These are phyloP conservation scores for Cicer pinnatifidum DNA, from an alignment of 306 rosid genomes.

Conservation along the genomic window DNA sequence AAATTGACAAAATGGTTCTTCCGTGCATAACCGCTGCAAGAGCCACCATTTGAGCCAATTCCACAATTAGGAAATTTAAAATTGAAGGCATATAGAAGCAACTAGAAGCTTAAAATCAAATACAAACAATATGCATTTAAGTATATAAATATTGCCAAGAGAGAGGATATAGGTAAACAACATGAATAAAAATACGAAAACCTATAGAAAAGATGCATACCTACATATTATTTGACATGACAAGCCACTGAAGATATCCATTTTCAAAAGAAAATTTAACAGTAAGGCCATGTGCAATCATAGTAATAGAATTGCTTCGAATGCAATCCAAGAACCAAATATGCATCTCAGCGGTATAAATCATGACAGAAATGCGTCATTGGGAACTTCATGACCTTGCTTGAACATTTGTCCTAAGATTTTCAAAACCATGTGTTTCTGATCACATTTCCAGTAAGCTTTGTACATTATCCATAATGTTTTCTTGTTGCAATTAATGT, in stretches of 20 bases:
- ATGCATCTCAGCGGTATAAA: slow-evolving; percentile 39
- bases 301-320: slow-evolving; percentile 52
- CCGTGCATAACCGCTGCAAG: neutral
- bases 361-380: slow-evolving; percentile 50
- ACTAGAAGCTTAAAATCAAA: slow-evolving; percentile 9
- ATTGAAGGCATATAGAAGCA: neutral
- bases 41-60: neutral
- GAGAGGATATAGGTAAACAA: neutral
- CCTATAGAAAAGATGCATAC: slow-evolving; percentile 44
- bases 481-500: slow-evolving; percentile 46
- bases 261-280: neutral
- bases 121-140: slow-evolving; percentile 5
- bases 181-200: slow-evolving; percentile 12
- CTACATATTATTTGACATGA: slow-evolving; percentile 34
- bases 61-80: neutral
- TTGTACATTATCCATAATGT: slow-evolving; percentile 74
- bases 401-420: slow-evolving; percentile 72
- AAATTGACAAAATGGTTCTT: neutral
- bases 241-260: slow-evolving; percentile 28
- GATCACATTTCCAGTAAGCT: slow-evolving; percentile 56
- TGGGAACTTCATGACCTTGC: slow-evolving; percentile 70
- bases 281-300: slow-evolving; percentile 54
- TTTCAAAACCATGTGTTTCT: slow-evolving; percentile 61
- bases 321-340: slow-evolving; percentile 41
- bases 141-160: slow-evolving; percentile 1